Base-by-base conservation (phyloP, 192 early-diverging fungal species). In the Coemansia guatemalensis region DNA sequence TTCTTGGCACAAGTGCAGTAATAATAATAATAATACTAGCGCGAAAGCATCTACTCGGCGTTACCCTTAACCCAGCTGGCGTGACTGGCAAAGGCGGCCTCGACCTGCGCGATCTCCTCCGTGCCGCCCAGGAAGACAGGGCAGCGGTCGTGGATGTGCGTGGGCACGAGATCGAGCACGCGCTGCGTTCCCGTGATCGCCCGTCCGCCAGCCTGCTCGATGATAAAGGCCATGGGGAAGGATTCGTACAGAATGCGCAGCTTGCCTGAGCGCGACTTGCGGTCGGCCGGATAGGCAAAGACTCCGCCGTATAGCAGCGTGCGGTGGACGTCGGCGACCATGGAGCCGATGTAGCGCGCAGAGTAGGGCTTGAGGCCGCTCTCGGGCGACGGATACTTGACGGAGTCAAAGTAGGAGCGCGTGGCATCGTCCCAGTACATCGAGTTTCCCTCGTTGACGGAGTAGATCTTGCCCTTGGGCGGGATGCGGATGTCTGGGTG, bases 321-420 rank as follows among this genome's bases (percentile, higher is more conserved):
- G 57, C 95, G 89, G 83, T 98, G 95, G 25, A 99, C 91, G 83
- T 99, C 97, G 47, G 95, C 93, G 12, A 99, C 97, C 97, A 99
- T 99, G 54, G 92, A 94, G 17, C 97, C 97, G 27, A 98, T 93
- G 80, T 98, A 98, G 70, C 96, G 90, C 27, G 94, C 93, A 25
- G 88, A 89, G 83, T 98, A 98, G 18, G 92, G 92, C 70, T 89
- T 88, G 74, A 85, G 85, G 32, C 88, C 88, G 62, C 86, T 69
- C 22, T 86, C 87, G 39, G 83, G 73, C 47, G 73, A 32, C 3
- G 92, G 92, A 82, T 88, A 92, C 84, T 99, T 99, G 78, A 99
- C 68, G 6, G 87, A 78, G 67, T 94, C 85, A 62, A 99, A 87
- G 82, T 99, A 99, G 41, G 88, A 89, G 56, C 87, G 89, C 69